Base-by-base conservation (phyloP, 2,329 filamentous ascomycete genomes). In the Penicillium polonicum region DNA sequence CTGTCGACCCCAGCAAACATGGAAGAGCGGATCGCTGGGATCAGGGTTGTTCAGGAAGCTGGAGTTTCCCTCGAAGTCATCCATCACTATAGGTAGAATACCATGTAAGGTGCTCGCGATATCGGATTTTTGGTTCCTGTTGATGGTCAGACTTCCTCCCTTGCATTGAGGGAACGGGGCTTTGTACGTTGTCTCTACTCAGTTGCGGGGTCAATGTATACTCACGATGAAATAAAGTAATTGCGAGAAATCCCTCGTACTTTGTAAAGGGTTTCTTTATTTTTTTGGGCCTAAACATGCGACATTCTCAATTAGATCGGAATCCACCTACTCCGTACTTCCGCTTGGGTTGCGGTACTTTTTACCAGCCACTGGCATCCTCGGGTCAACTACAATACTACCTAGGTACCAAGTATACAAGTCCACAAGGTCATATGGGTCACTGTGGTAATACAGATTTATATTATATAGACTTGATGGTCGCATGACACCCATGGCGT, bases 1-100 rank as follows among this genome's bases (percentile, higher is more conserved):
- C 55, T 76, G 74, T 36, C 70, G 62, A 5, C 70, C 62, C 74
- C 74, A 76, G 59, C 74, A 76, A 35, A 69, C 39, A 48, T 67
- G 58, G 39, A 75, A 70, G 41, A 74, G 60, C 17, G 67, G 64
- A 39, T 72, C 70, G 25, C 48, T 56, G 7, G 27, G 46, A 19
- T 68, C 57, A 8, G 53, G 39, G 25, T 44, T 43, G 12, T 12
- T 50, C 23, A 53, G 39, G 48, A 48, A 57, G 23, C 31, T 52
- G 31, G 54, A 54, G 23, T 60, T 52, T 41, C 13, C 25, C 15
- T 59, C 12, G 29, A 13, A 4, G 29, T 48, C 25, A 5, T 48
- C 31, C 52, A 56, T 57, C 17, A 38, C 27, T 17, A 25, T 19
- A 42, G 10, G 44, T 12, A 25, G 5, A 25, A 51, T 36, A 21